These are phyloP conservation scores for Phytopythium aichiense DNA, from an alignment of 352 stramenopile genomes.

Conservation along the genomic window DNA sequence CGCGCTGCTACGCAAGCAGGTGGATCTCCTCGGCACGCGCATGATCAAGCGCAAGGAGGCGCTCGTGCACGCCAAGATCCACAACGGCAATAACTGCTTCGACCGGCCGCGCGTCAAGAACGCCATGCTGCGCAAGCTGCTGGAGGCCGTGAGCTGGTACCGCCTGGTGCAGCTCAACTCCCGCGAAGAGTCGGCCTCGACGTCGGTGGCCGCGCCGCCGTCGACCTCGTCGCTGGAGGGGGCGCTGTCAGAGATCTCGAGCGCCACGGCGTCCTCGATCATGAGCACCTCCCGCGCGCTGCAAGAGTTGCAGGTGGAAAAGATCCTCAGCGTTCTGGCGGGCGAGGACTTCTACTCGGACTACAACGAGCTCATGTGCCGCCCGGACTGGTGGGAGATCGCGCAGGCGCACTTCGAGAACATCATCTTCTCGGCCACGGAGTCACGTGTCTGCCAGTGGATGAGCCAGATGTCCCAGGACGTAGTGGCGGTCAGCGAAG, in stretches of 20 bases:
- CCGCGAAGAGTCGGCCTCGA: constrained; percentile 55
- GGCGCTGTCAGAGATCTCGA: constrained; percentile 5
- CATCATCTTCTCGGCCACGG: constrained; percentile 63
- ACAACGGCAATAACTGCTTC: constrained; percentile 66
- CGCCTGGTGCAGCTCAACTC: constrained; percentile 77
- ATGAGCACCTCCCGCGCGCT: constrained; percentile 26
- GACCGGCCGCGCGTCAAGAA: constrained; percentile 49
- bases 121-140: constrained; percentile 64
- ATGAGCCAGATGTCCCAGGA: constrained; percentile 64
- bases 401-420: constrained; percentile 87
- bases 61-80: constrained; percentile 41
- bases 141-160: constrained; percentile 85
- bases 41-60: constrained; percentile 44
- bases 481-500: constrained; percentile 47
- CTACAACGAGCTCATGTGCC: constrained; percentile 77
- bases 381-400: constrained; percentile 77
- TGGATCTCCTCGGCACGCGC: constrained; percentile 42
- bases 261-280: constrained; percentile 14
- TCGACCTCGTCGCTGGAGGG: constrained; percentile 6
- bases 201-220: constrained; percentile 29
- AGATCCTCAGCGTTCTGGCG: constrained; percentile 68
- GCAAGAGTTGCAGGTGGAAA: constrained; percentile 67
- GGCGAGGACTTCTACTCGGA: constrained; percentile 83
- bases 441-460: constrained; percentile 70
- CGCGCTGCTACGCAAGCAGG: constrained; percentile 52